Evolutionary conservation across 2,329 filamentous ascomycete genomes (phyloP), one percentile per base, ranked within the genome.

Genomic region (Epicoccum sorghinum): DNA sequence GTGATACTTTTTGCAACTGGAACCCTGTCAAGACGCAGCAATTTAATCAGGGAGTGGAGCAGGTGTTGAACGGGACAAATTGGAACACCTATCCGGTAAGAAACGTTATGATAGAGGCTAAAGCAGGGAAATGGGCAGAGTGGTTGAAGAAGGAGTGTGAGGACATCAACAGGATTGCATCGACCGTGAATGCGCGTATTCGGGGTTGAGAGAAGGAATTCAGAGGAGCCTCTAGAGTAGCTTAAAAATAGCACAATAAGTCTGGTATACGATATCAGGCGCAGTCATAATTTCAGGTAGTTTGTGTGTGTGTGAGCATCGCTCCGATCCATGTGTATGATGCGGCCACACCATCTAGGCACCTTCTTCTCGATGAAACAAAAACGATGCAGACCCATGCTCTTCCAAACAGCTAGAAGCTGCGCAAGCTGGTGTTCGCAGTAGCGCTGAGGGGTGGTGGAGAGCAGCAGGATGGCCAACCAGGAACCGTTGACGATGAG

Each of bases 11-110:
- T 40, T 6, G 38, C 3, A 33, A 23, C 2, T 58, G 48, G 56
- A 51, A 14, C n/a, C 22, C 13, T 24, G 49, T 48, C 24, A 29
- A 59, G 12, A 65, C 44, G 25, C 42, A 50, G 47, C n/a, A 41
- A 14, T 63, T 67, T 42, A 65, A 67, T 32, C 62, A 61, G 12
- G 59, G 62, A 5, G 36, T 38, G 9, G 4, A 30, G 5, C 9
- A 30, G 4, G 14, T 23, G 7, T 9, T 38, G 5, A 22, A 35
- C 18, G 10, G 18, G 10, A 32, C 12, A 2, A n/a, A 27, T 10
- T 46, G 43, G 43, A 13, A 14, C 13, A 37, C 25, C 14, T 27
- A 27, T 23, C 43, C 33, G 18, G 33, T 18, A 9, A 47, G n/a
- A 3, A 38, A 64, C 27, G 59, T 54, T 3, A 44, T 53, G 1